Evolutionary conservation across 805 yeast genomes (phyloP).

Genomic region (Cyberlindnera mississippiensis): DNA sequence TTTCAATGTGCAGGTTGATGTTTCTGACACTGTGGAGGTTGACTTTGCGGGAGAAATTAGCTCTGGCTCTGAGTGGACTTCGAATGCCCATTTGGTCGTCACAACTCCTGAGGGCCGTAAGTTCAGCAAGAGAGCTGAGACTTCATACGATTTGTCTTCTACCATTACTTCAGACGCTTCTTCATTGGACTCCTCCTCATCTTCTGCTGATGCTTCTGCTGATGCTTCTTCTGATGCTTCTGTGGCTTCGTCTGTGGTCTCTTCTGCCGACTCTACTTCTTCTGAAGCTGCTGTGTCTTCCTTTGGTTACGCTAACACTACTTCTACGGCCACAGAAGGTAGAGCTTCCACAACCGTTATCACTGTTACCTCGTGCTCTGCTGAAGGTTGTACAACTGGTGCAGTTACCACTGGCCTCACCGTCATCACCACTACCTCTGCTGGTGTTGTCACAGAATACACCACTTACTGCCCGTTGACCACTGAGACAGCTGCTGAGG

Average conservation of each 20-base stretch:
- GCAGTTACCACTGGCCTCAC: slow-evolving; percentile 28
- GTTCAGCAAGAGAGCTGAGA: slow-evolving; percentile 6
- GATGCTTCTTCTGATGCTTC: slow-evolving; percentile 1
- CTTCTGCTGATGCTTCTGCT: neutral
- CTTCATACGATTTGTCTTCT: slow-evolving; percentile 2
- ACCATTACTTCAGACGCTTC: slow-evolving; percentile 8
- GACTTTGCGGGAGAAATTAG: slow-evolving; percentile 3
- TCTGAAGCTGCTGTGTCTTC: neutral
- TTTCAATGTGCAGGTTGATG: neutral
- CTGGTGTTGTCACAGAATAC: slow-evolving; percentile 24
- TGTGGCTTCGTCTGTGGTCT: too few species aligned
- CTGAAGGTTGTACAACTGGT: slow-evolving; percentile 20
- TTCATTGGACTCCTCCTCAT: neutral
- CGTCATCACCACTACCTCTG: slow-evolving; percentile 23
- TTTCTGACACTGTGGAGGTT: neutral
- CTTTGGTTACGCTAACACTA: too few species aligned
- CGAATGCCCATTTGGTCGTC: neutral
- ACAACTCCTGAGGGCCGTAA: neutral
- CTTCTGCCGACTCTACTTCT: slow-evolving; percentile 2
- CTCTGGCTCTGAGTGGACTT: slow-evolving; percentile 1
- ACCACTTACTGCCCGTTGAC: slow-evolving; percentile 25
- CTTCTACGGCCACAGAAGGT: too few species aligned
- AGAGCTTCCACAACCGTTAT: slow-evolving; percentile 30
- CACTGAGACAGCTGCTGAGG: too few species aligned
- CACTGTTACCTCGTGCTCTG: slow-evolving; percentile 31